Conservation (phyloP, 805 yeast species). For the Yarrowia hollandica region DNA sequence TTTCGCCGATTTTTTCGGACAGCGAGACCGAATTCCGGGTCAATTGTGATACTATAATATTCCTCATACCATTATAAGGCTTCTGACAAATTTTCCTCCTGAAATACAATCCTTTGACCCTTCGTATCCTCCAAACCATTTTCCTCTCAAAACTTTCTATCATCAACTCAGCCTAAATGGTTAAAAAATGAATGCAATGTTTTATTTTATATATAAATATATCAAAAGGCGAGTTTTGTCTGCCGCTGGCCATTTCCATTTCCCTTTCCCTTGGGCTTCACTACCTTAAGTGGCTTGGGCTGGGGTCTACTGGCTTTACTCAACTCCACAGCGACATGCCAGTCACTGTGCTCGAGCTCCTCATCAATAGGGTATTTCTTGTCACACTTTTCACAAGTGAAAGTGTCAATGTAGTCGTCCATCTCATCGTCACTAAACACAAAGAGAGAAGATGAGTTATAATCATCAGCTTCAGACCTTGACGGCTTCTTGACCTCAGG, state of each 20-base stretch:
- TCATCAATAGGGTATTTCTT: constrained; percentile 31
- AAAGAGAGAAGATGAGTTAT: constrained; percentile 10
- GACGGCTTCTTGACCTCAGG: background rate
- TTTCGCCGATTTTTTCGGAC: too few species aligned
- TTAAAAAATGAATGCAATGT: too few species aligned
- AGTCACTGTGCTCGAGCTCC: constrained; percentile 43
- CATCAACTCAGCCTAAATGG: too few species aligned
- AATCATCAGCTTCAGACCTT: background rate
- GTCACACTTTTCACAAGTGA: constrained; percentile 40
- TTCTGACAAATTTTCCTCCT: too few species aligned
- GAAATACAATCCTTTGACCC: too few species aligned
- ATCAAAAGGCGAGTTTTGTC: constrained; percentile 6
- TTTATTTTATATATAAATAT: too few species aligned
- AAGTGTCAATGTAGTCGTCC: constrained; percentile 13
- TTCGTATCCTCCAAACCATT: too few species aligned
- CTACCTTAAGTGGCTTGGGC: constrained; percentile 14
- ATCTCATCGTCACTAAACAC: constrained; percentile 14
- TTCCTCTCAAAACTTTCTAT: too few species aligned
- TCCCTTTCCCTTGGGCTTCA: constrained; percentile 12
- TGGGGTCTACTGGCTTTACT: constrained; percentile 20
- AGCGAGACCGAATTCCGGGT: too few species aligned
- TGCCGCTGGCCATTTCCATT: constrained; percentile 1
- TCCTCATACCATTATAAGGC: too few species aligned
- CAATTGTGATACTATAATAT: too few species aligned
- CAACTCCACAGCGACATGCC: constrained; percentile 45